phyloP scores from a whole-genome alignment of 1,284 basidiomycete genomes.

The Psilocybe mexicana region DNA sequence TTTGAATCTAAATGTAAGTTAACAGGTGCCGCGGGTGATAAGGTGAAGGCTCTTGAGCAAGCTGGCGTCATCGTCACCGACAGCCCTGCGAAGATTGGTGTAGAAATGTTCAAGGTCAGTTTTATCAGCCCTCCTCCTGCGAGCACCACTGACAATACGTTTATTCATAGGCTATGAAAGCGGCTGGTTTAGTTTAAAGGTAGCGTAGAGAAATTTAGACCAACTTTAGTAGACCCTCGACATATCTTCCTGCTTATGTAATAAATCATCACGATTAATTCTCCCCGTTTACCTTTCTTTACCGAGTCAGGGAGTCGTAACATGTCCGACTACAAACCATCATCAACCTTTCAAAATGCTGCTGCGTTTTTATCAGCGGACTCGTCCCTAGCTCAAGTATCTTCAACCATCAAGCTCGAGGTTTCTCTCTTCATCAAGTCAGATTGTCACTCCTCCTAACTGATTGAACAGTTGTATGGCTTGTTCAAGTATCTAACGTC shows the following conservation, averaged over 20 bases:
- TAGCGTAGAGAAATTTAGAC: slow-evolving; percentile 2
- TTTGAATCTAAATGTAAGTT: slow-evolving; percentile 2
- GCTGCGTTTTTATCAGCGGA: slow-evolving; percentile 64
- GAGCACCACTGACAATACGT: slow-evolving; percentile 6
- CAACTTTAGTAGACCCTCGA: slow-evolving; percentile 2
- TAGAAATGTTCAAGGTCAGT: slow-evolving; percentile 79
- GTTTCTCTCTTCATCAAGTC: slow-evolving; percentile 43
- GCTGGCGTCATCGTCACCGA: slow-evolving; percentile 95
- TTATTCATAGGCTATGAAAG: slow-evolving; percentile 72
- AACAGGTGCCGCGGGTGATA: slow-evolving; percentile 88
- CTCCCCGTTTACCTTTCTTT: neutral
- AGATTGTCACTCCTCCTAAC: slow-evolving; percentile 35
- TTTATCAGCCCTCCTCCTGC: neutral
- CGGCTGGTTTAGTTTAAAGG: slow-evolving; percentile 73
- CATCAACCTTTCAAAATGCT: slow-evolving; percentile 58
- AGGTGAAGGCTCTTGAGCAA: slow-evolving; percentile 91
- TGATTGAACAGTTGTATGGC: slow-evolving; percentile 72
- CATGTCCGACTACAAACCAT: slow-evolving; percentile 31
- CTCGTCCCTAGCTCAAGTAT: slow-evolving; percentile 50
- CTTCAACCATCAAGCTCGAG: slow-evolving; percentile 72
- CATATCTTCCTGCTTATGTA: slow-evolving; percentile 22
- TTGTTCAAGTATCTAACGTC: slow-evolving; percentile 79
- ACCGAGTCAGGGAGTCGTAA: slow-evolving; percentile 3
- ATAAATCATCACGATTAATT: slow-evolving; percentile 12
- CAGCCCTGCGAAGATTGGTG: slow-evolving; percentile 94